phyloP scores from a whole-genome alignment of 495 filamentous ascomycete species.

The Penicillium soppii region DNA sequence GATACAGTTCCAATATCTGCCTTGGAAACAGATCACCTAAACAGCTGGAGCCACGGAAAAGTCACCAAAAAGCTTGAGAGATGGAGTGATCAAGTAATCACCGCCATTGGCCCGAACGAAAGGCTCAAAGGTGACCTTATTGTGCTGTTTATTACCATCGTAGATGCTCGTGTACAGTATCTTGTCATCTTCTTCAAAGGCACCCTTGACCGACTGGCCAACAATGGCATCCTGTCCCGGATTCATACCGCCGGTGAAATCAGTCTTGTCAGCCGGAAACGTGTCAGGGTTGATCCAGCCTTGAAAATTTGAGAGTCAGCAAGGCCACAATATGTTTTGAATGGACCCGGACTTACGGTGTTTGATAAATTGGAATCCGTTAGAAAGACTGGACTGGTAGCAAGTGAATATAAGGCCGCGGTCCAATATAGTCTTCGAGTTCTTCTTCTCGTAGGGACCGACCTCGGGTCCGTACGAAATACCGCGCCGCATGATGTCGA shows the following conservation, averaged over 20 bases:
- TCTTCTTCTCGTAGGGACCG: constrained; percentile 12
- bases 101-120: constrained; percentile 21
- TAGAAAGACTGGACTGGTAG: constrained; percentile 12
- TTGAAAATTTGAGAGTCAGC: constrained; percentile 1
- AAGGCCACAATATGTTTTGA: neutral
- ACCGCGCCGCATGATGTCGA: constrained; percentile 39
- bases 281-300: constrained; percentile 12
- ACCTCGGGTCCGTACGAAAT: constrained; percentile 44
- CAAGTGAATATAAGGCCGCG: constrained; percentile 11
- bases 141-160: constrained; percentile 9
- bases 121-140: constrained; percentile 25
- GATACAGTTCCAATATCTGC: neutral
- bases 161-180: neutral
- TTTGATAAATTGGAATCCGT: constrained; percentile 14
- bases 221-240: constrained; percentile 10
- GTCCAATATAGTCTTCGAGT: constrained; percentile 1
- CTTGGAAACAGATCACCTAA: neutral
- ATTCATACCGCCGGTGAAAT: constrained; percentile 7
- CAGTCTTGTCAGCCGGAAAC: constrained; percentile 4
- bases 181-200: constrained; percentile 1
- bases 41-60: neutral
- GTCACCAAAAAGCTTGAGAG: constrained; percentile 8
- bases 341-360: constrained; percentile 1
- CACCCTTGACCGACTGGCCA: constrained; percentile 6
- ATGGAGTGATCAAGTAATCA: constrained; percentile 12